A percentile compares a stretch with the other conserved stretches of the same genome.
Evolutionary conservation across 805 yeast species (phyloP).

Genomic region (Henningerozyma blattae): DNA sequence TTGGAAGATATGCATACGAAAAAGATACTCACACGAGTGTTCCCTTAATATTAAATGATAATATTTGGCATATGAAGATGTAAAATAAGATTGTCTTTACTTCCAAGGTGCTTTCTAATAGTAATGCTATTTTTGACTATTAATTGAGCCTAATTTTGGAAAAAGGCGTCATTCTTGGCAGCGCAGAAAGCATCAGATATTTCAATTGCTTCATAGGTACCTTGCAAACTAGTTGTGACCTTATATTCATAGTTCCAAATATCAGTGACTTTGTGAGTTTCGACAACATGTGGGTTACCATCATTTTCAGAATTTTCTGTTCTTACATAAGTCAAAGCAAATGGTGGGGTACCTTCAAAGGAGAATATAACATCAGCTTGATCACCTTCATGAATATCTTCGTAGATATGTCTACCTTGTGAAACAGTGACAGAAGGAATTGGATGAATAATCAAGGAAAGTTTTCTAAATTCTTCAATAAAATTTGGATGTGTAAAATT

Average conservation of each 20-base stretch:
- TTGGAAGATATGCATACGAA: no score
- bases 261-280: constrained; percentile 42
- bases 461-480: constrained; percentile 21
- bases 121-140: not conserved
- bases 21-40: no score
- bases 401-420: constrained; percentile 63
- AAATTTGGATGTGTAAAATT: constrained; percentile 34
- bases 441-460: constrained; percentile 36
- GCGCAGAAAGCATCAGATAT: constrained; percentile 77
- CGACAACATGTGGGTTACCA: constrained; percentile 47
- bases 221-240: constrained; percentile 73
- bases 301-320: constrained; percentile 35
- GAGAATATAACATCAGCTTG: constrained; percentile 76
- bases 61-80: no score
- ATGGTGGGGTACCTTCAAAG: constrained; percentile 86
- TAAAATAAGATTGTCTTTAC: no score
- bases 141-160: constrained; percentile 7
- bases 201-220: constrained; percentile 86
- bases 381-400: constrained; percentile 90
- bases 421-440: constrained; percentile 72
- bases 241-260: constrained; percentile 59
- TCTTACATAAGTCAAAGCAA: constrained; percentile 72
- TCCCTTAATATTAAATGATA: no score
- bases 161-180: constrained; percentile 30
- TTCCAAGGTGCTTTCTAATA: no score